Base-by-base conservation (phyloP, 345 rosid species). In the Bruguiera parviflora region DNA sequence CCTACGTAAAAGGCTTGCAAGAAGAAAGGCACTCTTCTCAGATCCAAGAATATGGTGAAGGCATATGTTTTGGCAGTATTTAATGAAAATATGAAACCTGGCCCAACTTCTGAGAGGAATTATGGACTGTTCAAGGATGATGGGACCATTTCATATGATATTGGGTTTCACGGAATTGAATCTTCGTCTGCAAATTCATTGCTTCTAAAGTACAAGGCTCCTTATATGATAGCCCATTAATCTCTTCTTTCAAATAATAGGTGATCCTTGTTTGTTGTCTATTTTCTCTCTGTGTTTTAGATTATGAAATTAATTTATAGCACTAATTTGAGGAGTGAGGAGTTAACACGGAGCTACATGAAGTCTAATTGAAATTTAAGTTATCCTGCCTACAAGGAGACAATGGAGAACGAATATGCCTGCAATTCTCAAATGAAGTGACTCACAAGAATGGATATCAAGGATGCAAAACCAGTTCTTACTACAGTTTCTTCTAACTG, bases 1-100 rank as follows among this genome's bases (percentile, higher is more conserved):
- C 78, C 80, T 96, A 60, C 85, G 95, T 61, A 96, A 96, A 77
- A 84, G 98, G 79, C 96, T 96, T 66, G 96, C 97, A 4, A 88
- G 86, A 78, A 92, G 89, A 96, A 95, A 76, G 98, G 99, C 59
- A 96, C 99, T 46, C 99, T 98, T 55, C 70, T 79, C 53, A 84
- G 98, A 75, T 98, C 99, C 0, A 88, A 89, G 73, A 77, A 5
- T 8, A 76, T 79, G 21, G 73, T 95, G 33, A 95, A 86, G 85
- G 98, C 87, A 28, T 95, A 95, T 71, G 71, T 95, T 69, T 96
- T 96, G 82, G 99, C 99, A 0, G 39, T 89, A 39, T 96, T 96
- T 74, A 96, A 96, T 43, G 99, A 96, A 81, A 25, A 96, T 78
- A 59, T 39, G 69, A 96, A 96, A 77, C 72, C 92, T 4, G 98